These are phyloP conservation scores for Suillus luteus DNA, from an alignment of 768 basidiomycete genomes.

Conservation along the genomic window DNA sequence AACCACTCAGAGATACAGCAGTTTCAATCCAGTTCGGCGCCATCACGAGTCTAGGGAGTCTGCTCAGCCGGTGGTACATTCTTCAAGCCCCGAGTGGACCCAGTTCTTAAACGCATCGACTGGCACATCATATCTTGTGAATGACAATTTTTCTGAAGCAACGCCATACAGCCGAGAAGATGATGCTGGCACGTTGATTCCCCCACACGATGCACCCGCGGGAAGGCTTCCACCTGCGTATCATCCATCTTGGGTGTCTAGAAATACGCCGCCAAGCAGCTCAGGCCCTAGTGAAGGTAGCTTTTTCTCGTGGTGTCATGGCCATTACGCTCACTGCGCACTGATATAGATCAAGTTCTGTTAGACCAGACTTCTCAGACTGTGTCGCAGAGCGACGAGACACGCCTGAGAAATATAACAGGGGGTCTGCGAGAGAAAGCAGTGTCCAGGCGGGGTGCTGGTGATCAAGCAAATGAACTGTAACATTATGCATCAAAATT, in stretches of 20 bases:
- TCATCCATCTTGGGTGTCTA: neutral
- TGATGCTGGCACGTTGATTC: conserved; percentile 4
- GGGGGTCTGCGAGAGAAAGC: neutral
- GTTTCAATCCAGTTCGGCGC: neutral
- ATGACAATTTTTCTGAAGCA: neutral
- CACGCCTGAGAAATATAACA: neutral
- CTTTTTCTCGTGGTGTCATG: neutral
- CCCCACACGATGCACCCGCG: neutral
- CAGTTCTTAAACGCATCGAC: neutral
- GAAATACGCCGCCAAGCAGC: neutral
- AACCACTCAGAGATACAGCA: neutral
- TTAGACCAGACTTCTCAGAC: neutral
- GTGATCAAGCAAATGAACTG: neutral
- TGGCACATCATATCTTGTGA: neutral
- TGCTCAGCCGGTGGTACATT: neutral
- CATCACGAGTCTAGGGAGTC: neutral
- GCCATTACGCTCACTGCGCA: neutral
- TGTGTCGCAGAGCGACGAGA: neutral
- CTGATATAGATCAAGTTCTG: neutral
- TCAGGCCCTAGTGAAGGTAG: conserved; percentile 1
- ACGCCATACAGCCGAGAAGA: neutral
- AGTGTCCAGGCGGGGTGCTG: neutral
- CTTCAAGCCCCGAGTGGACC: neutral
- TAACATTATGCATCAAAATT: neutral
- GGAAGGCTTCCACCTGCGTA: conserved; percentile 1